A percentile compares a stretch with the other conserved stretches of the same genome.
These are phyloP conservation scores for Boletus fagicola DNA, from an alignment of 768 basidiomycete genomes.

Conservation along the genomic window DNA sequence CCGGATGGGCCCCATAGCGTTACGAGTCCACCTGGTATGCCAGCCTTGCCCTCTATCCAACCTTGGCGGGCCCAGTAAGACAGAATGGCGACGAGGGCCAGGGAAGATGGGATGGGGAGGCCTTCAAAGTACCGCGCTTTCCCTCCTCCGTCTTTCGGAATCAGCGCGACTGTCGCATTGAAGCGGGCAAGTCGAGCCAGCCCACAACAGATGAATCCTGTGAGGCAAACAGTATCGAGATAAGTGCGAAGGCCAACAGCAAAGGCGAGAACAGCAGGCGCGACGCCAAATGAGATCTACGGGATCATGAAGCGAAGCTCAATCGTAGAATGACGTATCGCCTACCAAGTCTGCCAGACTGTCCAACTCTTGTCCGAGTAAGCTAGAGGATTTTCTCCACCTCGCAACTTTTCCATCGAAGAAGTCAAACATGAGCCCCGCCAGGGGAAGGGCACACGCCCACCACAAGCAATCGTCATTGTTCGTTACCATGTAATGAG, in stretches of 20 bases:
- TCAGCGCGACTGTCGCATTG: conserved; percentile 94
- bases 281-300: conserved; percentile 97
- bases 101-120: conserved; percentile 90
- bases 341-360: conserved; percentile 89
- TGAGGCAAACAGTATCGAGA: conserved; percentile 83
- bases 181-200: conserved; percentile 96
- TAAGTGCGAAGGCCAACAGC: conserved; percentile 87
- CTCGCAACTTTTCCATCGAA: conserved; percentile 97
- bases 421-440: conserved; percentile 97
- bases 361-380: conserved; percentile 97
- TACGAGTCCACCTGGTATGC: conserved; percentile 72
- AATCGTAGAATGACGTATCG: conserved; percentile 1
- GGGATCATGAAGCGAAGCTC: conserved; percentile 1
- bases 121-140: conserved; percentile 97
- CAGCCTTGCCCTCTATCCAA: conserved; percentile 77
- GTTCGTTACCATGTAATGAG: conserved; percentile 78
- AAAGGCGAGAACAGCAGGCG: conserved; percentile 91
- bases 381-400: conserved; percentile 92
- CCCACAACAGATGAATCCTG: conserved; percentile 93
- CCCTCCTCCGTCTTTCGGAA: conserved; percentile 83
- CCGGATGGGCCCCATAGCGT: conserved; percentile 81
- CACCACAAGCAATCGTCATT: conserved; percentile 80
- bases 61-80: conserved; percentile 82
- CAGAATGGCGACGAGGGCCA: conserved; percentile 74
- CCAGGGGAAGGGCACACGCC: conserved; percentile 85